Conservation (phyloP, 495 filamentous ascomycete species). For the Acidomyces sp. region DNA sequence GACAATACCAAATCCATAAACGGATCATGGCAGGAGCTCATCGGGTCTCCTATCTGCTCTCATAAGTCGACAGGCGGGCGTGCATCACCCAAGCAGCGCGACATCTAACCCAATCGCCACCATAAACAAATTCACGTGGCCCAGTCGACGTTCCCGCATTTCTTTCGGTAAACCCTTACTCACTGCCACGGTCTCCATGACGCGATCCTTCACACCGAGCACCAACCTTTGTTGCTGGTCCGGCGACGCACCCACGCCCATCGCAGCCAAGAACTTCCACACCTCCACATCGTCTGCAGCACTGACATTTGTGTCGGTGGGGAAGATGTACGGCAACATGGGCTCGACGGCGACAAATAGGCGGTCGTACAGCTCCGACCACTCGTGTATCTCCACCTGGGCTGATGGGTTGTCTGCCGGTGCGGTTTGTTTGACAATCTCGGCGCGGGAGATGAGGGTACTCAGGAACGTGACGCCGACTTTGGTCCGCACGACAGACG, state of each 20-base stretch:
- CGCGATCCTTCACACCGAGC: constrained; percentile 90
- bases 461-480: constrained; percentile 82
- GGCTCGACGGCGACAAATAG: constrained; percentile 83
- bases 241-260: constrained; percentile 80
- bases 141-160: constrained; percentile 63
- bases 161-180: constrained; percentile 79
- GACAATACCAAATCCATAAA: too few relatives aligned
- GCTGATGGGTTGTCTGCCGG: neutral
- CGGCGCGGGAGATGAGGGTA: constrained; percentile 87
- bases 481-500: constrained; percentile 62
- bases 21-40: too few relatives aligned
- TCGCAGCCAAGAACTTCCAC: constrained; percentile 92
- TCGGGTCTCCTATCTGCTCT: too few relatives aligned
- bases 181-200: constrained; percentile 86
- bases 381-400: constrained; percentile 64
- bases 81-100: constrained; percentile 75
- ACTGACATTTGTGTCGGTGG: constrained; percentile 56
- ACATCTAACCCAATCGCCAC: constrained; percentile 94
- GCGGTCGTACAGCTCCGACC: constrained; percentile 59
- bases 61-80: too few relatives aligned
- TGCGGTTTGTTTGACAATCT: constrained; percentile 70
- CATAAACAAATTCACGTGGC: constrained; percentile 97
- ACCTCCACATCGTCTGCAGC: constrained; percentile 64
- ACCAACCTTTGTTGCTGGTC: constrained; percentile 91
- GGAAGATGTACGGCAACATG: constrained; percentile 71